Conservation (phyloP, 176 grass and related monocot species). For the Oryza longistaminata region DNA sequence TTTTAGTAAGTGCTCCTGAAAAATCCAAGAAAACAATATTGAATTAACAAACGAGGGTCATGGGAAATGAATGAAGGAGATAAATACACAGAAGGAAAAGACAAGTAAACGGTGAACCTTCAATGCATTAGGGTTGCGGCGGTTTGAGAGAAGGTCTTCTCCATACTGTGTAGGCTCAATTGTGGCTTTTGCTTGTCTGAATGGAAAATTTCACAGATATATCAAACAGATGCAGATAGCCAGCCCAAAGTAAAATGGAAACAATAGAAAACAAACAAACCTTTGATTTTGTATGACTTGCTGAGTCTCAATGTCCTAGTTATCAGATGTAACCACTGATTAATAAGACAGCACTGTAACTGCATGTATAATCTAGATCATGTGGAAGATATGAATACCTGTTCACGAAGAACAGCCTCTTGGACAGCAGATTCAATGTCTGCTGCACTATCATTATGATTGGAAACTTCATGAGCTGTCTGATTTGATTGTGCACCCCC, state of each 20-base stretch:
- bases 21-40: not conserved
- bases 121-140: slow-evolving; percentile 69
- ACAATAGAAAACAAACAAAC: slow-evolving; percentile 36
- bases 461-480: not conserved
- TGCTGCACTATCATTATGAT: slow-evolving; percentile 22
- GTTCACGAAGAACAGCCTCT: slow-evolving; percentile 74
- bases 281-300: slow-evolving; percentile 91
- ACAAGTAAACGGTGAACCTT: slow-evolving; percentile 49
- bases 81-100: slow-evolving; percentile 3
- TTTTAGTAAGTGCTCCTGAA: slow-evolving; percentile 86
- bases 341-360: slow-evolving; percentile 39
- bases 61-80: not conserved
- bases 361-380: slow-evolving; percentile 28
- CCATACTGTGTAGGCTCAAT: slow-evolving; percentile 38
- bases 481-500: slow-evolving; percentile 22
- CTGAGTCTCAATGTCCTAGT: slow-evolving; percentile 86
- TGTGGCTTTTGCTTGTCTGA: slow-evolving; percentile 60
- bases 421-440: slow-evolving; percentile 70
- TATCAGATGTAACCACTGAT: slow-evolving; percentile 38
- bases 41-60: slow-evolving; percentile 3
- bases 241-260: slow-evolving; percentile 18
- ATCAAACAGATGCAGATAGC: slow-evolving; percentile 20
- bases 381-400: slow-evolving; percentile 59
- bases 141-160: slow-evolving; percentile 70
- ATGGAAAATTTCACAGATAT: slow-evolving; percentile 15